Conservation (phyloP, 1,139 yeast species). For the Blastobotrys elegans region DNA sequence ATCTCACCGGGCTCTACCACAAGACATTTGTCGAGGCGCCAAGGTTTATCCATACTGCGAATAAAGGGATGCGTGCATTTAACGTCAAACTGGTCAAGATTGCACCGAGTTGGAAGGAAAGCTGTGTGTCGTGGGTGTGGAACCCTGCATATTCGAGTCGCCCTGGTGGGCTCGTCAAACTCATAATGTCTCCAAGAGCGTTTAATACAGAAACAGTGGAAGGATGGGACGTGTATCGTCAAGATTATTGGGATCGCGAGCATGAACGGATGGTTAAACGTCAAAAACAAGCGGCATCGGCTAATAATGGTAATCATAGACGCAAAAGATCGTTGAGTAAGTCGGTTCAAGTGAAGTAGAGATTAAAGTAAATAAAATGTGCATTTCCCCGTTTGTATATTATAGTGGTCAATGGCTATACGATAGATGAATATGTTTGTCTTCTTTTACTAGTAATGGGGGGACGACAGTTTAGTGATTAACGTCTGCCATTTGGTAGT, state of each 20-base stretch:
- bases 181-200: conserved; percentile 73
- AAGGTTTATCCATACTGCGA: conserved; percentile 69
- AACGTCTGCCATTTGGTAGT: no score
- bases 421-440: no score
- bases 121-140: conserved; percentile 23
- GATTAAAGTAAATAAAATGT: no score
- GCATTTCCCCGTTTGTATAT: no score
- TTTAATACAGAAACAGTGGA: conserved; percentile 82
- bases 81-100: conserved; percentile 74
- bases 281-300: not conserved
- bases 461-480: no score
- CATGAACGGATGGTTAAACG: conserved; percentile 45
- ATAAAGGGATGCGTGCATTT: conserved; percentile 80
- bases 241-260: conserved; percentile 90
- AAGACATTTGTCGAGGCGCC: conserved; percentile 81
- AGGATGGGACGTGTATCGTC: conserved; percentile 91
- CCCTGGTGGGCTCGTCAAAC: conserved; percentile 44
- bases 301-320: not conserved
- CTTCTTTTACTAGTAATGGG: no score
- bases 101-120: conserved; percentile 53
- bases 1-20: conserved; percentile 82
- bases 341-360: conserved; percentile 2
- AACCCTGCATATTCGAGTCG: conserved; percentile 25
- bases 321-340: conserved; percentile 12
- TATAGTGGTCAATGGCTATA: no score